Base-by-base conservation (phyloP, 139 green algal genomes). In the Picochlorum sp. region DNA sequence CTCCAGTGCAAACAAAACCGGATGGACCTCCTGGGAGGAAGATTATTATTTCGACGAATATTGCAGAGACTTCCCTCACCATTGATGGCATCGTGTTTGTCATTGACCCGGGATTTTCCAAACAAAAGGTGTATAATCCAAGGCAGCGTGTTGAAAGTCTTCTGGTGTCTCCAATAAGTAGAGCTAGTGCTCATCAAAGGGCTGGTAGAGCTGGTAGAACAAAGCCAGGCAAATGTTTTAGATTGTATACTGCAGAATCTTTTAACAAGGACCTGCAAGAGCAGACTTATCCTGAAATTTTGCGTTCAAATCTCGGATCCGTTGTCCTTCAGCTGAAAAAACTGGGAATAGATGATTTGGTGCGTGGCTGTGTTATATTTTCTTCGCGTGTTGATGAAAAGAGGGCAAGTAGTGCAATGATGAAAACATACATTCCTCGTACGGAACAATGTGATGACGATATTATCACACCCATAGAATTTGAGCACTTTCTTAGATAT, bases 31-130 rank as follows among this genome's bases (percentile, higher is more conserved):
- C 85, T 6, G 92, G 93, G 13, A 85, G 94, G 65, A 99, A 99
- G 80, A 96, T 99, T 62, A 86, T 99, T 18, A 80, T 98, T 14
- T 96, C 90, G 23, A 99, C 94, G 60, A 99, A 99, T 81, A 99
- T 99, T 51, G 94, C 94, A 0, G 94, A 99, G 76, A 99, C 94
- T 11, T 97, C 90, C 5, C 86, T 99, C 13, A 99, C 94, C 31
- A 99, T 99, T 34, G 94, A 99, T 66, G 94, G 94, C 62, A 97
- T 99, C 62, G 92, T 99, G 34, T 99, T 94, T 62, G 94, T 99
- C 21, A 96, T 99, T 31, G 94, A 99, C 72, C 94, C 94, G 4
- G 86, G 86, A 11, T 94, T 92, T 69, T 78, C 90, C 45, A 99
- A 99, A 80, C 94, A 99, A 68, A 99, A 99, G 86, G 92, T 79